Percentiles rank a stretch among this genome's conserved stretches.
Conservation (phyloP, 1,284 basidiomycete species). For the Leucocoprinus gongylophorus region DNA sequence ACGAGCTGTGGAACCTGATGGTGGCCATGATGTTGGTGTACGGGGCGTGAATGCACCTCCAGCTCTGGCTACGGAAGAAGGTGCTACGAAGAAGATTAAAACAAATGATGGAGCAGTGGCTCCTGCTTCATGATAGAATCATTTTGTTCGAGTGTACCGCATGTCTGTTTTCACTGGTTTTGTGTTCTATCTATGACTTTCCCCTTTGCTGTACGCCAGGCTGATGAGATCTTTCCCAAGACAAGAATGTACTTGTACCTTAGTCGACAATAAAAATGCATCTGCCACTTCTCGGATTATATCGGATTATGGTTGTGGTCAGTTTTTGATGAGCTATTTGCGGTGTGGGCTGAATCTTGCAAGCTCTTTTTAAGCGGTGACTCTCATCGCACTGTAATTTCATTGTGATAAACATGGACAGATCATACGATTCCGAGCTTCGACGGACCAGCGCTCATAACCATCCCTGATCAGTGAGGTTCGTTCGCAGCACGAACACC, state of each 20-base stretch:
- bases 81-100: slow-evolving; percentile 52
- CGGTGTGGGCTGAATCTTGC: neutral
- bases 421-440: no score
- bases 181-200: neutral
- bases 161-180: neutral
- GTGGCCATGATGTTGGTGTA: slow-evolving; percentile 56
- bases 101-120: slow-evolving; percentile 32
- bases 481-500: no score
- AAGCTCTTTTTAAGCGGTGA: no score
- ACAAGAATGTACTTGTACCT: slow-evolving; percentile 6
- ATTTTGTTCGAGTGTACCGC: neutral
- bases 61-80: slow-evolving; percentile 24
- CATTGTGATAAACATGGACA: no score
- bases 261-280: neutral
- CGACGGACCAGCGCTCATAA: no score
- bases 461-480: no score
- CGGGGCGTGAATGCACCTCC: slow-evolving; percentile 62
- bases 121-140: slow-evolving; percentile 12
- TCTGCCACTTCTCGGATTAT: no score
- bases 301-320: no score
- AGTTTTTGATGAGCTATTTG: no score
- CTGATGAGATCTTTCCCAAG: neutral
- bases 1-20: slow-evolving; percentile 66
- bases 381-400: no score
- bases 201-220: neutral